Evolutionary conservation across 1,139 yeast species (phyloP).

Genomic region (Geotrichum carabidarum): DNA sequence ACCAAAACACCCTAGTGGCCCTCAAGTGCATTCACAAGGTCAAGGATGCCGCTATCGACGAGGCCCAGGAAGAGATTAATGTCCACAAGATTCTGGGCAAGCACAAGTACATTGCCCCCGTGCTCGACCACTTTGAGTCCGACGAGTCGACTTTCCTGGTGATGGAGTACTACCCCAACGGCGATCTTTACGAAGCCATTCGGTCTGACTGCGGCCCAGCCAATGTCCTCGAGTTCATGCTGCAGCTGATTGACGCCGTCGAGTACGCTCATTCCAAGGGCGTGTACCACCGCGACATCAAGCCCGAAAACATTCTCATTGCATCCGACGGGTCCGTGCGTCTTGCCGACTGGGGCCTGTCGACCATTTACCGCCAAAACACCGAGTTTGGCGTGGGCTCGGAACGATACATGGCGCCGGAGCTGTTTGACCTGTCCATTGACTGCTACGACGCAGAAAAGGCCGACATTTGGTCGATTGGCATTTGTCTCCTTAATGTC

Average conservation of each 20-base stretch:
- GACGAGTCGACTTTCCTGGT: conserved; percentile 50
- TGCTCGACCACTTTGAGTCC: conserved; percentile 74
- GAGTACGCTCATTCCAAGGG: conserved; percentile 68
- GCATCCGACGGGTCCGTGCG: conserved; percentile 65
- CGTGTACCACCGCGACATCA: conserved; percentile 82
- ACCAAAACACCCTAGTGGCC: conserved; percentile 60
- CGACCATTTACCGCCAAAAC: conserved; percentile 60
- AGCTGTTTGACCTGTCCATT: conserved; percentile 51
- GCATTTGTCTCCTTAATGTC: conserved; percentile 76
- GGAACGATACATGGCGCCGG: conserved; percentile 97
- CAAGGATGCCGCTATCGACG: conserved; percentile 35
- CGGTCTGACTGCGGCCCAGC: conserved; percentile 72
- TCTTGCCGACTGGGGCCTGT: conserved; percentile 89
- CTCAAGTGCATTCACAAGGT: conserved; percentile 63
- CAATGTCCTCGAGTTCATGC: conserved; percentile 64
- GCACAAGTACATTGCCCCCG: conserved; percentile 58
- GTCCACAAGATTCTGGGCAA: conserved; percentile 65
- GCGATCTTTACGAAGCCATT: conserved; percentile 91
- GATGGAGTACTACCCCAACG: conserved; percentile 83
- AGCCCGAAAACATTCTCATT: conserved; percentile 82
- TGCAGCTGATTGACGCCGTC: conserved; percentile 72
- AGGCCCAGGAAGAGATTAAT: conserved; percentile 73
- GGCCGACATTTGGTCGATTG: conserved; percentile 91
- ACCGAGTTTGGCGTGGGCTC: conserved; percentile 88
- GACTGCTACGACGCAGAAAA: conserved; percentile 75